These are phyloP conservation scores for Colletotrichum lupini DNA, from an alignment of 2,329 filamentous ascomycete genomes.

Conservation along the genomic window DNA sequence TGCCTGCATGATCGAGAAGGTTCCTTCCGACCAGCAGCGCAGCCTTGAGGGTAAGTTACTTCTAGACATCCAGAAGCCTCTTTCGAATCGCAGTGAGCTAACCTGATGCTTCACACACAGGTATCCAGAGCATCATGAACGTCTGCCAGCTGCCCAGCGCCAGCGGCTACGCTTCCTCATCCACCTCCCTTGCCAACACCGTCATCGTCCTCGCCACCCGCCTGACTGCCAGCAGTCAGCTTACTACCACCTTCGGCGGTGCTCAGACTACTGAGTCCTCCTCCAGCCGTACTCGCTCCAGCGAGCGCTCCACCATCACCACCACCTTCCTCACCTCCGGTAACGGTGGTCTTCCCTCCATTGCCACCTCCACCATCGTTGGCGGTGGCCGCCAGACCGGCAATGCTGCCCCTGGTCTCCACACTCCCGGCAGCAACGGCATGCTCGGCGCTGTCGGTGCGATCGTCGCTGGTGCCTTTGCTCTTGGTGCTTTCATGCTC, in stretches of 20 bases:
- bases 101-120: constrained; percentile 33
- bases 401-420: constrained; percentile 25
- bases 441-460: constrained; percentile 28
- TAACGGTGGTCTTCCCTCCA: constrained; percentile 27
- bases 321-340: constrained; percentile 34
- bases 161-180: constrained; percentile 40
- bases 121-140: constrained; percentile 48
- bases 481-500: constrained; percentile 33
- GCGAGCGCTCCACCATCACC: constrained; percentile 23
- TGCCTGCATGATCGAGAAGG: constrained; percentile 50
- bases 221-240: constrained; percentile 46
- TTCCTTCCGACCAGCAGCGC: constrained; percentile 33
- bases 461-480: constrained; percentile 31
- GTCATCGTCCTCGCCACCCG: constrained; percentile 46
- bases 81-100: background rate
- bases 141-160: constrained; percentile 48
- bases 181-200: constrained; percentile 39
- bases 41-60: constrained; percentile 31
- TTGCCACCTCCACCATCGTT: constrained; percentile 33
- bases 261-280: background rate
- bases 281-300: constrained; percentile 7
- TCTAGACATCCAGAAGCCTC: background rate
- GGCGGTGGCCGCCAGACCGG: constrained; percentile 24
- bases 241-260: constrained; percentile 48
- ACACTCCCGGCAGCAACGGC: constrained; percentile 22